Percentiles rank a stretch among this genome's conserved stretches.
These are phyloP conservation scores for Hymenoscyphus fructigenus DNA, from an alignment of 2,329 filamentous ascomycete species.

Conservation along the genomic window DNA sequence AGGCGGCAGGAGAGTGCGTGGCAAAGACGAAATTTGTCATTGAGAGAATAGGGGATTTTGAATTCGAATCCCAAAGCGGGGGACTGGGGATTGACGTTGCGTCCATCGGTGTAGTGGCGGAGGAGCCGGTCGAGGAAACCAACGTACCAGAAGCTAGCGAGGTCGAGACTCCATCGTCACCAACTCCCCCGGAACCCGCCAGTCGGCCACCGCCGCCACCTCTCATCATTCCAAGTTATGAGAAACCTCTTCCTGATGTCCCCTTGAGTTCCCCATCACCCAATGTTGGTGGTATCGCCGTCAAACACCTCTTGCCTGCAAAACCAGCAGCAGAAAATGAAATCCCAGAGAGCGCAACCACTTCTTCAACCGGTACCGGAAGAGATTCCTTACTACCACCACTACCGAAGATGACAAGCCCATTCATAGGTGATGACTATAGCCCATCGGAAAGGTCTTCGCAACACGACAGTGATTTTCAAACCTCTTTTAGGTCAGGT, in stretches of 20 bases:
- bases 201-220: slow-evolving; percentile 46
- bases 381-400: slow-evolving; percentile 53
- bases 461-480: slow-evolving; percentile 50
- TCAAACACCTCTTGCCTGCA: slow-evolving; percentile 14
- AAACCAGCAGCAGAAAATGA: slow-evolving; percentile 25
- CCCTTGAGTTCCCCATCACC: slow-evolving; percentile 44
- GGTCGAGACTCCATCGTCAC: slow-evolving; percentile 6
- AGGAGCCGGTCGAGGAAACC: slow-evolving; percentile 36
- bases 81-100: slow-evolving; percentile 53
- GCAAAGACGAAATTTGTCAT: slow-evolving; percentile 82
- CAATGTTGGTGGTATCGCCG: slow-evolving; percentile 13
- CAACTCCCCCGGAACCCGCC: slow-evolving; percentile 33
- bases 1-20: slow-evolving; percentile 87
- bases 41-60: slow-evolving; percentile 87
- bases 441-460: slow-evolving; percentile 47
- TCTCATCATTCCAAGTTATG: slow-evolving; percentile 49
- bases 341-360: slow-evolving; percentile 36
- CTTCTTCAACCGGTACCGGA: slow-evolving; percentile 41
- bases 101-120: slow-evolving; percentile 37
- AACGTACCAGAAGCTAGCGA: slow-evolving; percentile 12
- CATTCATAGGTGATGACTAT: slow-evolving; percentile 49
- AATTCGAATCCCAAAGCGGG: slow-evolving; percentile 58
- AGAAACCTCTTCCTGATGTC: slow-evolving; percentile 68
- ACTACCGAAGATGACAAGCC: slow-evolving; percentile 57
- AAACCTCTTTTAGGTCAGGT: slow-evolving; percentile 57